Evolutionary conservation across 2,329 filamentous ascomycete species (phyloP).

Genomic region (Daldinia sp.): DNA sequence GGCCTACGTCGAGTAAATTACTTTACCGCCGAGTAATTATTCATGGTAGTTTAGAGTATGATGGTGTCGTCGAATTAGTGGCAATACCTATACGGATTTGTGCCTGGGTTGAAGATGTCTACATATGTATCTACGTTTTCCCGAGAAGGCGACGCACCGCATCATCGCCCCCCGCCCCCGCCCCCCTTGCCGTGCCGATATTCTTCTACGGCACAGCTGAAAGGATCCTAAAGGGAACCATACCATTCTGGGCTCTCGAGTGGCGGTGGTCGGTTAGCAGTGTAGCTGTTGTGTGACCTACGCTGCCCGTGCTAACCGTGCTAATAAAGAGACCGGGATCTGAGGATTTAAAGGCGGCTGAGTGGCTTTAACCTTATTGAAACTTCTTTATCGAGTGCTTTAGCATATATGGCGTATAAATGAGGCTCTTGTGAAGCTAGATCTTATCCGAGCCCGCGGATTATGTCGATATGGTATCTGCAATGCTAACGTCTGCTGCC

Average conservation of each 20-base stretch:
- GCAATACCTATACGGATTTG: too few species aligned
- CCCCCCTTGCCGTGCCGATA: too few species aligned
- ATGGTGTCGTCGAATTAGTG: too few species aligned
- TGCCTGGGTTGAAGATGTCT: neutral
- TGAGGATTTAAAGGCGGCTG: neutral
- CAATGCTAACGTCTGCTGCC: neutral
- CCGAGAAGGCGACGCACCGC: neutral
- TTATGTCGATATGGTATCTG: neutral
- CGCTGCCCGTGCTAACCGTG: too few species aligned
- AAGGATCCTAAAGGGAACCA: neutral
- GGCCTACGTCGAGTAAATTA: conserved; percentile 21
- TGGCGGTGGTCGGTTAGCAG: neutral
- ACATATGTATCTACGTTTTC: neutral
- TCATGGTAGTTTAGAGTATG: too few species aligned
- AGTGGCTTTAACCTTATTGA: conserved; percentile 1
- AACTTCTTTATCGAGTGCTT: neutral
- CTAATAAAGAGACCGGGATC: too few species aligned
- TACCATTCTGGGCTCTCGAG: neutral
- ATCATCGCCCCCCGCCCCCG: neutral
- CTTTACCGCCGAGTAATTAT: too few species aligned
- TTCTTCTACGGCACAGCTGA: neutral
- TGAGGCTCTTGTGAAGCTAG: neutral
- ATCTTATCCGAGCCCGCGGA: neutral
- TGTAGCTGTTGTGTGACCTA: neutral
- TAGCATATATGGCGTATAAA: too few species aligned